Evolutionary conservation across 192 early-diverging fungal species (phyloP).

Genomic region (Funneliformis geosporum): DNA sequence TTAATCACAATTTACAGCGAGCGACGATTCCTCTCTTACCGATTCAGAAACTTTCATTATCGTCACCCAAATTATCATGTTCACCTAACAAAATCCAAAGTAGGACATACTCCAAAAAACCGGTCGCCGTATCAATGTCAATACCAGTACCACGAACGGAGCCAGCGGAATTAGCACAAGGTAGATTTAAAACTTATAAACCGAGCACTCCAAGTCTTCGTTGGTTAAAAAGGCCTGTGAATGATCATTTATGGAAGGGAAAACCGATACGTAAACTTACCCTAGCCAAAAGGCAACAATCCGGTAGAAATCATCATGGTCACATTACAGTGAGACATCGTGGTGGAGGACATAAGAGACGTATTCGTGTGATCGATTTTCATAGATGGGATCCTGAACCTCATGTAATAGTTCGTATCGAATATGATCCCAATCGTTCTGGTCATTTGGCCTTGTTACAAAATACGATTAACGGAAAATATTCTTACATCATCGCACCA

Average conservation of each 20-base stretch:
- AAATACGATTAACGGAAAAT: constrained; percentile 72
- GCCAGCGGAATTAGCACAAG: background rate
- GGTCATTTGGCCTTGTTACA: constrained; percentile 86
- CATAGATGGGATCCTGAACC: constrained; percentile 69
- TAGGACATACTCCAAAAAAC: background rate
- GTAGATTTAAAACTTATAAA: constrained; percentile 92
- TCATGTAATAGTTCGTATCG: constrained; percentile 84
- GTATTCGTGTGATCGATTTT: constrained; percentile 88
- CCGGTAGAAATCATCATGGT: constrained; percentile 89
- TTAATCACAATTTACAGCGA: background rate
- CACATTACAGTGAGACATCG: constrained; percentile 89
- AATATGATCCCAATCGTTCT: constrained; percentile 92
- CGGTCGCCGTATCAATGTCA: background rate
- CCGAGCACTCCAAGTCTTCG: constrained; percentile 82
- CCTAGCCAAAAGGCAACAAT: constrained; percentile 76
- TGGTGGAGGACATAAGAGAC: constrained; percentile 90
- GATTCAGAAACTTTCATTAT: background rate
- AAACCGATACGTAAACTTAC: constrained; percentile 77
- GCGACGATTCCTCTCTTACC: background rate
- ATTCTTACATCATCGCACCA: constrained; percentile 87
- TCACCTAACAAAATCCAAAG: background rate
- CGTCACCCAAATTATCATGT: background rate
- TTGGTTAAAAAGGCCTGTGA: constrained; percentile 80
- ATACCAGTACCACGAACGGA: background rate
- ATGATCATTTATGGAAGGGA: constrained; percentile 88